Evolutionary conservation across 2,329 filamentous ascomycete genomes (phyloP), one percentile per base, ranked within the genome.

Genomic region (Paradendryphiella salina): DNA sequence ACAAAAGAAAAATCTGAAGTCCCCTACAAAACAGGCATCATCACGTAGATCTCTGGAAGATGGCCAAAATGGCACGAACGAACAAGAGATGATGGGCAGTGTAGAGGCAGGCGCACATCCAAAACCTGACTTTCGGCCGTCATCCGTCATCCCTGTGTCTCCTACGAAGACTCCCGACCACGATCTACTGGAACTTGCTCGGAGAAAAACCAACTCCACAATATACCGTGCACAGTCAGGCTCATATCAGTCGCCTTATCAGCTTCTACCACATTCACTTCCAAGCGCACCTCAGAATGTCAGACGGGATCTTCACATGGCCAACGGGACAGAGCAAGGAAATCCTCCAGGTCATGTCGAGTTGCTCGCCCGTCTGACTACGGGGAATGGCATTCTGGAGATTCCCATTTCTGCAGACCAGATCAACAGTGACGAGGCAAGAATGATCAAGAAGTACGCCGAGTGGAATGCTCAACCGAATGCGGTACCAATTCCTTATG

Each of bases 371-470:
- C 52, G 49, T 13, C 40, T 48, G 28, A 52, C 31, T 18, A 52
- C 49, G 6, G 14, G 34, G 6, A 31, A 28, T n/a, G 45, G 45
- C n/a, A 18, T 21, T 8, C 34, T 52, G n/a, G 46, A 50, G 9
- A n/a, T 54, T 8, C 50, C 54, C 1, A 50, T 56, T 26, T 37
- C 36, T 1, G 15, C 44, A 7, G 23, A 44, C 14, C 40, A 48
- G 13, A 11, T 56, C 28, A 36, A 54, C 14, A 44, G 28, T 9
- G 33, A 40, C 8, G 54, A 56, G 11, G 36, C 31, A 5, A 35
- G 42, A 20, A 39, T 54, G 31, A 40, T 56, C 21, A 23, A 32
- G 14, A 54, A 47, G 41, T 56, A 56, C 14, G 50, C 50, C 5
- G 39, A 44, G 17, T 56, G 46, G 35, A 54, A 52, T 8, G 48